Evolutionary conservation across 495 filamentous ascomycete species (phyloP).

Genomic region (Cetradonia linearis): DNA sequence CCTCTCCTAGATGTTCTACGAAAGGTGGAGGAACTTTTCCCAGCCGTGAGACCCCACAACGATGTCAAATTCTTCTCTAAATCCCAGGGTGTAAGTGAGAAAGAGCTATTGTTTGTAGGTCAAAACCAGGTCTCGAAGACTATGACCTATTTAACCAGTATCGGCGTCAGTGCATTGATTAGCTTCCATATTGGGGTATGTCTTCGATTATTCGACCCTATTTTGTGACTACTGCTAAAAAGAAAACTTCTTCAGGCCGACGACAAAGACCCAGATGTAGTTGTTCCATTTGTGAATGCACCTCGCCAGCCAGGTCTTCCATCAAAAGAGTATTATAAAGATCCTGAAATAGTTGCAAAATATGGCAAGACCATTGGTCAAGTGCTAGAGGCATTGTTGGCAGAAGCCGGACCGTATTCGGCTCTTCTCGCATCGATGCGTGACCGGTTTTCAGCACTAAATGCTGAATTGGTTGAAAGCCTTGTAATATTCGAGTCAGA

Average conservation of each 20-base stretch:
- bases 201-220: neutral
- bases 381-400: constrained; percentile 31
- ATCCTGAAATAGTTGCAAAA: constrained; percentile 41
- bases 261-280: constrained; percentile 56
- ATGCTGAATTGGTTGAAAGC: constrained; percentile 30
- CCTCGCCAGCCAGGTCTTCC: constrained; percentile 48
- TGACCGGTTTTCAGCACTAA: constrained; percentile 22
- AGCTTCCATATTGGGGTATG: constrained; percentile 41
- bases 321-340: constrained; percentile 55
- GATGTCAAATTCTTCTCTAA: neutral
- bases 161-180: constrained; percentile 42
- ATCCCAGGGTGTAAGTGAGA: neutral
- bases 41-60: constrained; percentile 25
- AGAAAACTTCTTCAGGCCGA: constrained; percentile 33
- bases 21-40: constrained; percentile 45
- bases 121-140: constrained; percentile 40
- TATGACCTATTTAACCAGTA: constrained; percentile 43
- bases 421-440: constrained; percentile 25
- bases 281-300: constrained; percentile 46
- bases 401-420: constrained; percentile 13
- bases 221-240: constrained; percentile 6
- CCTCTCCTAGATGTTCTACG: constrained; percentile 44
- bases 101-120: constrained; percentile 18
- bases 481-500: constrained; percentile 52
- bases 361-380: constrained; percentile 43